Base-by-base conservation (phyloP, 495 filamentous ascomycete genomes). In the Hypoxylon rickii region DNA sequence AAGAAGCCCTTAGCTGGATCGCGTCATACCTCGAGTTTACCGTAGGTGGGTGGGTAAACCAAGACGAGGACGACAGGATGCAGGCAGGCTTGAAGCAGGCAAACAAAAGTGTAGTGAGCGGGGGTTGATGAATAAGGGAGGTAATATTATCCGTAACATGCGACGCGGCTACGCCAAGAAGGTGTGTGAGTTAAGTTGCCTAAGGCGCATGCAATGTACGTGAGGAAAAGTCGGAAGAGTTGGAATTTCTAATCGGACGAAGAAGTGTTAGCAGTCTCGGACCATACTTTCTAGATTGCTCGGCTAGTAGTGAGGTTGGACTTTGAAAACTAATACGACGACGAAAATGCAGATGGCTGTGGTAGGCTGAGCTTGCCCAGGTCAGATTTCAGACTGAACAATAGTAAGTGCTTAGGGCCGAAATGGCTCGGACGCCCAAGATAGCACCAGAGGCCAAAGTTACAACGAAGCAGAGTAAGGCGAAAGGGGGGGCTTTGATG, bases 21-120 rank as follows among this genome's bases (percentile, higher is more conserved):
- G 73, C 67, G 69, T 65, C 68, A 71, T 67, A 62, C 52, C 63
- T 60, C 61, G 46, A 64, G 55, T 52, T 55, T 63, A 68, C 66
- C 63, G 55, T 20, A 32, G 29, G 12, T 21, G 6, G 43, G n/a
- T 47, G 61, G n/a, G 64, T 51, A 61, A 58, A 59, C 41, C 58
- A 45, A 24, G 54, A 44, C 60, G 63, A 58, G 58, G 51, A 60
- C 44, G 58, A 64, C 61, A 57, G 51, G 52, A 51, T 51, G 24
- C 36, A 58, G 52, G 60, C 26, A 56, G 53, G 61, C 51, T 51
- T 33, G 10, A 34, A 43, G 26, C 39, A 61, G 51, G 43, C 36
- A 43, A 58, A 44, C 19, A 48, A 13, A 12, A 38, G 45, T 32
- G 17, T 13, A 17, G 29, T 16, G 44, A 41, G 42, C 42, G 51